Conservation (phyloP, 371 early-diverging fungal genomes). For the Funneliformis caledonium region DNA sequence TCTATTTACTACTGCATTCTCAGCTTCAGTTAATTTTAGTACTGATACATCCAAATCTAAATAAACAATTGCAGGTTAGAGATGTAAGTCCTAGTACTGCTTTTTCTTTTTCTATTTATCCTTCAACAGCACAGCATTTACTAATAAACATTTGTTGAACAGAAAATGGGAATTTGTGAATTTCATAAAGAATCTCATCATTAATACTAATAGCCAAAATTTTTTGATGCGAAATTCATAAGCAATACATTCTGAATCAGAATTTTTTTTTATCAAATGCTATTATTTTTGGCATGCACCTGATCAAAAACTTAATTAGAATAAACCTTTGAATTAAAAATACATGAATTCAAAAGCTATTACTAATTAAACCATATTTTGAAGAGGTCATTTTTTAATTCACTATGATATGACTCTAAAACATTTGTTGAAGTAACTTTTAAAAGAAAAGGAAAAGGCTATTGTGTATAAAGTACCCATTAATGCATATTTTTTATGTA, state of each 20-base stretch:
- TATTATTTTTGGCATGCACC: background rate
- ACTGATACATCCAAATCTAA: background rate
- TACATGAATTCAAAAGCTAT: too few relatives aligned
- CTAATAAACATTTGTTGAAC: constrained; percentile 2
- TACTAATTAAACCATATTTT: background rate
- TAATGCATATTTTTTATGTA: background rate
- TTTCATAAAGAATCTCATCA: background rate
- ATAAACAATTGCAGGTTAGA: background rate
- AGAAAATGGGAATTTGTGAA: background rate
- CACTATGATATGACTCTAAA: constrained; percentile 30
- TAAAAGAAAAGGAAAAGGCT: background rate
- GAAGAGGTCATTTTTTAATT: too few relatives aligned
- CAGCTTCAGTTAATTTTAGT: background rate
- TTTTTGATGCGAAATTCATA: constrained; percentile 10
- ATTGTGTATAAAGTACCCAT: constrained; percentile 26
- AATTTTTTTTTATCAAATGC: background rate
- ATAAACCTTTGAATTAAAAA: background rate
- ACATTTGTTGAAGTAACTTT: constrained; percentile 25
- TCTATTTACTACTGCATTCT: background rate
- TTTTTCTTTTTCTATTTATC: constrained; percentile 20
- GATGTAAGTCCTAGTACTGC: background rate
- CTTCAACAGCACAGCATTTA: background rate
- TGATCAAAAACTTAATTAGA: background rate
- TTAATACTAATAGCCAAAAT: background rate
- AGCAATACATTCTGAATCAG: background rate